These are phyloP conservation scores for Leccinum longicurvipes DNA, from an alignment of 768 basidiomycete genomes.

Conservation along the genomic window DNA sequence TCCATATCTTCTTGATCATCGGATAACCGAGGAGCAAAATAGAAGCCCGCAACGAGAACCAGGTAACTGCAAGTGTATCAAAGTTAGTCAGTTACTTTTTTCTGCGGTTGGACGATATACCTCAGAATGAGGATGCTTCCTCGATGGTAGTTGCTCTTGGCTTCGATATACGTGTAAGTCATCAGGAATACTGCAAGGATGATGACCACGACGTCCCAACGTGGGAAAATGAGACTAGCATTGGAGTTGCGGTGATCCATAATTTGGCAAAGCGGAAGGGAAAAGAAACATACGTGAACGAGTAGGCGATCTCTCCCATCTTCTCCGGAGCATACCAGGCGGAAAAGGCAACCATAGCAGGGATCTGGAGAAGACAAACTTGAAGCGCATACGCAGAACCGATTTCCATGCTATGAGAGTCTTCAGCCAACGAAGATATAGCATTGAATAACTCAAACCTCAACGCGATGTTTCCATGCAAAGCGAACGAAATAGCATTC, in stretches of 20 bases:
- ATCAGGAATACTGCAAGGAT: conserved; percentile 95
- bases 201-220: conserved; percentile 95
- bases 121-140: conserved; percentile 94
- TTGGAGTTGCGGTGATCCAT: conserved; percentile 3
- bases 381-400: conserved; percentile 98
- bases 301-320: conserved; percentile 83
- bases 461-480: conserved; percentile 94
- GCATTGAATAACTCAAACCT: conserved; percentile 51
- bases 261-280: background rate
- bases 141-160: conserved; percentile 97
- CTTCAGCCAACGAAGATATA: background rate
- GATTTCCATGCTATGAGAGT: conserved; percentile 84
- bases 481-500: conserved; percentile 97
- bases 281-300: conserved; percentile 77
- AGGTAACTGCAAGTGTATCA: conserved; percentile 61
- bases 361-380: conserved; percentile 95
- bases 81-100: background rate
- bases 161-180: conserved; percentile 99
- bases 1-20: conserved; percentile 18
- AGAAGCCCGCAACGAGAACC: conserved; percentile 89
- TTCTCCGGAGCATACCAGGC: conserved; percentile 88
- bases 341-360: conserved; percentile 98
- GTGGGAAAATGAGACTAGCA: conserved; percentile 88
- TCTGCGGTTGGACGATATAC: conserved; percentile 36
- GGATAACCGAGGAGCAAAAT: conserved; percentile 65